Conservation (phyloP, 768 basidiomycete species). For the Hemileccinum impolitum region DNA sequence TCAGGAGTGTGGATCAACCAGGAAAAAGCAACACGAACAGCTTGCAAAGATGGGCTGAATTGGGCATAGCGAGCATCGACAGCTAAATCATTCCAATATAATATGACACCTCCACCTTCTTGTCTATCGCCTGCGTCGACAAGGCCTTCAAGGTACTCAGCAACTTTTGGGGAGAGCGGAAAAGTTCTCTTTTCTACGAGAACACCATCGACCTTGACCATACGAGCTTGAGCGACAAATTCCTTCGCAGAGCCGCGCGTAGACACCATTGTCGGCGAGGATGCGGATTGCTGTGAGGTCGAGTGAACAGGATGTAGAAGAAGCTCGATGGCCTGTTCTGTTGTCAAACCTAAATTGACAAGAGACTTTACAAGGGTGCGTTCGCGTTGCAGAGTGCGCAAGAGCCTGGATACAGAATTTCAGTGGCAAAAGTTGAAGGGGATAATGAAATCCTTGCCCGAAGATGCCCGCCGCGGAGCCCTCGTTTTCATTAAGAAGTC, state of each 20-base stretch:
- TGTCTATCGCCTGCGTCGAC: slow-evolving; percentile 86
- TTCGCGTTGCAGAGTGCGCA: slow-evolving; percentile 74
- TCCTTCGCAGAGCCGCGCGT: slow-evolving; percentile 11
- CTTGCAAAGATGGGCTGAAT: slow-evolving; percentile 49
- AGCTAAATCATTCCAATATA: slow-evolving; percentile 92
- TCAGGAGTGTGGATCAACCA: neutral
- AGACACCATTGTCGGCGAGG: neutral
- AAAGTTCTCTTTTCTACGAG: slow-evolving; percentile 71
- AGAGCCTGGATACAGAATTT: slow-evolving; percentile 41
- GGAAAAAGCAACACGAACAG: slow-evolving; percentile 35
- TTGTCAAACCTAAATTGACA: slow-evolving; percentile 56
- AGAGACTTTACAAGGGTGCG: slow-evolving; percentile 57
- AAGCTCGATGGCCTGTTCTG: slow-evolving; percentile 66
- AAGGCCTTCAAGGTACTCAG: slow-evolving; percentile 53
- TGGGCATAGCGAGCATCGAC: slow-evolving; percentile 65
- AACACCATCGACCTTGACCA: slow-evolving; percentile 47
- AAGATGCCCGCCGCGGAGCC: slow-evolving; percentile 55
- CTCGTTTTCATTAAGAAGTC: slow-evolving; percentile 54
- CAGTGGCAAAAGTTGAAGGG: neutral
- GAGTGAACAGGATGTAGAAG: slow-evolving; percentile 63
- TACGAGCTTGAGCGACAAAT: slow-evolving; percentile 2
- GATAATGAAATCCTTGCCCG: slow-evolving; percentile 37
- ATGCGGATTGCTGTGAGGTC: slow-evolving; percentile 41
- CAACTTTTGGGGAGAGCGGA: slow-evolving; percentile 54
- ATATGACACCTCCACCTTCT: slow-evolving; percentile 71